Evolutionary conservation across 108 stramenopile genomes (phyloP), one percentile per base, ranked within the genome.

Genomic region (Fragilaria crotonensis): DNA sequence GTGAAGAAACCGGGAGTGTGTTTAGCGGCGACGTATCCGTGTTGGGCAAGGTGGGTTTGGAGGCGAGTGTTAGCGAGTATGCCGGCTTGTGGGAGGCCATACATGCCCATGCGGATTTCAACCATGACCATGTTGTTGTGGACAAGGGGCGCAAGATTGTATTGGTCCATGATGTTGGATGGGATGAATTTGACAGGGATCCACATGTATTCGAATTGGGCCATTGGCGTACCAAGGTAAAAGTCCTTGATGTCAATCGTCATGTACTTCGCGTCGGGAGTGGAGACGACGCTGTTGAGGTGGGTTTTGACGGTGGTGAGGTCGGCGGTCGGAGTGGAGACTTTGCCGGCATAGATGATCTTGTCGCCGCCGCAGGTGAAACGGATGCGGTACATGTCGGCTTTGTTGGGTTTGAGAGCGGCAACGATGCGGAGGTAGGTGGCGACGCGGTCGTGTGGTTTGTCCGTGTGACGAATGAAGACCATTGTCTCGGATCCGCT

Each of bases 11-110:
- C 73, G 31, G 55, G 74, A 23, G 72, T 76, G 59, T n/a, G n/a
- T n/a, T n/a, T n/a, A n/a, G n/a, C 49, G 19, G 49, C 20, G 49
- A 50, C 44, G 52, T 71, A 71, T 0, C 64, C 64, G 45, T 45
- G 25, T 19, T 29, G 22, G 30, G 33, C 33, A 2, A 72, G 53
- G 46, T 47, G 53, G 41, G 66, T 19, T 7, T 25, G 1, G 5
- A 77, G 74, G n/a, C 51, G 59, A 36, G 76, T 61, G 44, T 77
- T 61, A 22, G 71, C 80, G 5, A 81, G 44, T 20, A 45, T 58
- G 0, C 78, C 78, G 2, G 78, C 70, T 60, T 76, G 65, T 1
- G 69, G 65, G n/a, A 81, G 62, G 26, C 79, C 79, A 31, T 71
- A 77, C 57, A 81, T 67, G 33, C 68, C 75, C 30, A n/a, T 17